phyloP scores from a whole-genome alignment of 2,329 filamentous ascomycete genomes.

The Tolypocladium ovalisporum region DNA sequence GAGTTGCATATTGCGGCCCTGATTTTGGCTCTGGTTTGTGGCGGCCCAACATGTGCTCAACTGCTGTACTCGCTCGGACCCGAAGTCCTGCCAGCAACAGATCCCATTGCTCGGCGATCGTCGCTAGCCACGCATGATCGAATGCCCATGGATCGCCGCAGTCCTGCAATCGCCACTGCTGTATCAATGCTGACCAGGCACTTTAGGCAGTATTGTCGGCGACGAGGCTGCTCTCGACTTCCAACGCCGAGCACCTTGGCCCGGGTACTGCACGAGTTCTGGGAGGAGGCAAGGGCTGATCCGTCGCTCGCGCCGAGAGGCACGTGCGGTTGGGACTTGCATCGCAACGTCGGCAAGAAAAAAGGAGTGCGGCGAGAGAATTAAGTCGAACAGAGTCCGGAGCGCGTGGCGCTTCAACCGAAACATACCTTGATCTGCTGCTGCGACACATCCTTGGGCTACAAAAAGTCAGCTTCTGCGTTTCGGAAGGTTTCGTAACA shows the following conservation, averaged over 20 bases:
- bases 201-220: conserved; percentile 29
- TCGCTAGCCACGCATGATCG: conserved; percentile 1
- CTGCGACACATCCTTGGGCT: conserved; percentile 96
- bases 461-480: conserved; percentile 10
- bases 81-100: conserved; percentile 1
- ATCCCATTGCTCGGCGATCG: conserved; percentile 3
- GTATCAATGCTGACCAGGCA: conserved; percentile 41
- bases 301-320: background rate
- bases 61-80: conserved; percentile 38
- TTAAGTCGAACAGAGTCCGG: conserved; percentile 60
- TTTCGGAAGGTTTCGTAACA: background rate
- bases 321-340: conserved; percentile 1
- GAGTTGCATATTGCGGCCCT: background rate
- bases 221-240: conserved; percentile 51
- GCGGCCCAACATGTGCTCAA: conserved; percentile 26
- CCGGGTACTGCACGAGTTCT: conserved; percentile 14
- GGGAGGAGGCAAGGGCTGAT: conserved; percentile 20
- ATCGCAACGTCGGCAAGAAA: conserved; percentile 17
- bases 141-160: conserved; percentile 7
- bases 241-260: conserved; percentile 22
- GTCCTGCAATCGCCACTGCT: conserved; percentile 15
- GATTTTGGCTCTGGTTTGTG: background rate
- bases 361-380: conserved; percentile 25
- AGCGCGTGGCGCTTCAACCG: conserved; percentile 62
- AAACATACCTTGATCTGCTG: conserved; percentile 99